Evolutionary conservation across 2,329 filamentous ascomycete species (phyloP).

Genomic region (Monosporascus sp.): DNA sequence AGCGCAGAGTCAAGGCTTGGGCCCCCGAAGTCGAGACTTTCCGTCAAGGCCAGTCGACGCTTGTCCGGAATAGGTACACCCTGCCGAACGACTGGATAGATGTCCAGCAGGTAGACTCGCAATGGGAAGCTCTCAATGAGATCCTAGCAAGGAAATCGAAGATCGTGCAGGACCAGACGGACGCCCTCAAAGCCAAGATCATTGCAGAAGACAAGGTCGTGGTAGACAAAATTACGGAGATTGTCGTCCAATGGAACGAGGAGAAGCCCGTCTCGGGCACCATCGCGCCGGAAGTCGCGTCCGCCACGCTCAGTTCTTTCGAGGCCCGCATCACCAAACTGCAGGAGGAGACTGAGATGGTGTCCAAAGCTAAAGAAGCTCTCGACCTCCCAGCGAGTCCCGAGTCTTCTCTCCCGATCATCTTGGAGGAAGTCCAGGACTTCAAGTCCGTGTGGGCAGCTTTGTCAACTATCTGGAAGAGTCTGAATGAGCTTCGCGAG

Average conservation of each 20-base stretch:
- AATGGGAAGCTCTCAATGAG: slow-evolving; percentile 92
- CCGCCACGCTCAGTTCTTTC: slow-evolving; percentile 73
- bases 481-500: slow-evolving; percentile 87
- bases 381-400: slow-evolving; percentile 78
- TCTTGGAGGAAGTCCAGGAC: slow-evolving; percentile 94
- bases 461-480: slow-evolving; percentile 93
- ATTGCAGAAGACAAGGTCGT: slow-evolving; percentile 89
- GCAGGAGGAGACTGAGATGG: slow-evolving; percentile 85
- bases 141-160: slow-evolving; percentile 88
- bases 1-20: slow-evolving; percentile 89
- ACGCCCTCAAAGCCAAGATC: slow-evolving; percentile 92
- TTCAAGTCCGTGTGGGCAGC: slow-evolving; percentile 99
- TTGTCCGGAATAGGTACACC: slow-evolving; percentile 87
- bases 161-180: slow-evolving; percentile 93
- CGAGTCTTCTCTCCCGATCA: slow-evolving; percentile 75
- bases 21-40: slow-evolving; percentile 95
- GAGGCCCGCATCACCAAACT: slow-evolving; percentile 80
- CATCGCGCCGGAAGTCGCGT: slow-evolving; percentile 84
- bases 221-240: slow-evolving; percentile 78
- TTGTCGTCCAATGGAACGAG: slow-evolving; percentile 84
- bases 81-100: slow-evolving; percentile 92
- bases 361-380: slow-evolving; percentile 93
- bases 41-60: slow-evolving; percentile 87
- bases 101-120: slow-evolving; percentile 92
- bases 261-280: slow-evolving; percentile 96